Conservation (phyloP, 768 basidiomycete genomes). For the Udeniomyces megalosporus region DNA sequence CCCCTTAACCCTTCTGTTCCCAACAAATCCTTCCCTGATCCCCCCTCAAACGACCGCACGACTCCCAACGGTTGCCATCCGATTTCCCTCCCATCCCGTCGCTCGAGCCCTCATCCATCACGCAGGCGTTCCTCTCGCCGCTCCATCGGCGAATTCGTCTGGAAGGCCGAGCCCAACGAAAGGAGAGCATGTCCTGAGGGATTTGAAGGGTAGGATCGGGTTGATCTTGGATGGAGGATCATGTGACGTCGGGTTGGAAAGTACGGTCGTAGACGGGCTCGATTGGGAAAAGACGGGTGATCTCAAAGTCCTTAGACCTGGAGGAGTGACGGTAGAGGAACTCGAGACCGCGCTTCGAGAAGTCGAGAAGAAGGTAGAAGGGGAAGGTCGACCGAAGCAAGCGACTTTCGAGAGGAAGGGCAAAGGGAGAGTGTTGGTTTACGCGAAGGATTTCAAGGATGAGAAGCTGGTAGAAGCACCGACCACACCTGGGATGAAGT, state of each 20-base stretch:
- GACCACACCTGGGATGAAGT: constrained; percentile 98
- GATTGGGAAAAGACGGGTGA: constrained; percentile 39
- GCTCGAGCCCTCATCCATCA: constrained; percentile 73
- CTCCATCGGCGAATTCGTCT: constrained; percentile 87
- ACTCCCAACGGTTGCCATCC: constrained; percentile 67
- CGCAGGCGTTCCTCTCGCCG: constrained; percentile 62
- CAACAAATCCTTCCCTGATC: constrained; percentile 43
- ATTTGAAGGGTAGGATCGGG: constrained; percentile 40
- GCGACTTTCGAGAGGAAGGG: too few relatives aligned
- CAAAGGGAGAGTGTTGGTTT: constrained; percentile 15
- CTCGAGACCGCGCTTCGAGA: constrained; percentile 37
- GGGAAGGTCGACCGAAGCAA: background rate
- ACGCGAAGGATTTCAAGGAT: constrained; percentile 60
- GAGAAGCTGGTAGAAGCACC: constrained; percentile 56
- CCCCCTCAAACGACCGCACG: constrained; percentile 63
- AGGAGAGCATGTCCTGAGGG: constrained; percentile 64
- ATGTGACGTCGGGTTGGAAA: constrained; percentile 81
- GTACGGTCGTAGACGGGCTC: constrained; percentile 84
- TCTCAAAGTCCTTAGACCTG: constrained; percentile 71
- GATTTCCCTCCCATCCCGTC: constrained; percentile 88
- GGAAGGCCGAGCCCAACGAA: constrained; percentile 87
- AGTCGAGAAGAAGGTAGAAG: constrained; percentile 28
- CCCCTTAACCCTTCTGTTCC: constrained; percentile 79
- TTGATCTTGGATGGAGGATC: constrained; percentile 83
- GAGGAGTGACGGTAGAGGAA: constrained; percentile 81